Conservation (phyloP, 345 rosid genomes). For the Iberis pinnata region DNA sequence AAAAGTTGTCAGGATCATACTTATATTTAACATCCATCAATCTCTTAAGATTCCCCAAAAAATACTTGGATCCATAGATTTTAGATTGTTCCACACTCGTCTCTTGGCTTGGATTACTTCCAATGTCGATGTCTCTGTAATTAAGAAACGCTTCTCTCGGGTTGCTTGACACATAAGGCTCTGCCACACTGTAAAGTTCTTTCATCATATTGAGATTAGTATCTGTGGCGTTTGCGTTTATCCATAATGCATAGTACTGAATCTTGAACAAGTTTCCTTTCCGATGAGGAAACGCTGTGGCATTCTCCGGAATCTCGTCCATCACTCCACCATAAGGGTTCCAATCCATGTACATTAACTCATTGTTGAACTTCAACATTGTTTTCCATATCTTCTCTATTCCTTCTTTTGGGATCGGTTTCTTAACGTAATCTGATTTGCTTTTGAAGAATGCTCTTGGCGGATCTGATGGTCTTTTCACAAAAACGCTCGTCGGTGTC, state of each 20-base stretch:
- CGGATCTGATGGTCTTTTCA: not conserved
- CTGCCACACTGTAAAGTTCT: slow-evolving; percentile 20
- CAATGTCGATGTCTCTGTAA: too few species aligned
- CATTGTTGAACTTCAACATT: too few species aligned
- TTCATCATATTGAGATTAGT: slow-evolving; percentile 22
- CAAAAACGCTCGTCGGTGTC: not conserved
- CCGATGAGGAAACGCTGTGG: not conserved
- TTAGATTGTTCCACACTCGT: slow-evolving; percentile 10
- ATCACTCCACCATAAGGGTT: not conserved
- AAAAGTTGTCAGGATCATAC: too few species aligned
- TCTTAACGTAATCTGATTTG: slow-evolving; percentile 1
- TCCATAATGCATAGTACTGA: too few species aligned
- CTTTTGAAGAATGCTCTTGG: not conserved
- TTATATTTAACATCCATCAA: too few species aligned
- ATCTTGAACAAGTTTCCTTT: slow-evolving; percentile 1
- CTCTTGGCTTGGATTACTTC: not conserved
- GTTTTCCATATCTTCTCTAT: too few species aligned
- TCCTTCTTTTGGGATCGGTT: too few species aligned
- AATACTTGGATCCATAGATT: slow-evolving; percentile 32
- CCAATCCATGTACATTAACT: not conserved
- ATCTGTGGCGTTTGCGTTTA: not conserved
- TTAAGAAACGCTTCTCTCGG: not conserved
- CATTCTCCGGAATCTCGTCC: not conserved
- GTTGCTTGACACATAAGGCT: slow-evolving; percentile 34
- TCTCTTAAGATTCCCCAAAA: slow-evolving; percentile 28